Conservation (phyloP, 2,329 filamentous ascomycete species). For the Lomentospora prolificans region DNA sequence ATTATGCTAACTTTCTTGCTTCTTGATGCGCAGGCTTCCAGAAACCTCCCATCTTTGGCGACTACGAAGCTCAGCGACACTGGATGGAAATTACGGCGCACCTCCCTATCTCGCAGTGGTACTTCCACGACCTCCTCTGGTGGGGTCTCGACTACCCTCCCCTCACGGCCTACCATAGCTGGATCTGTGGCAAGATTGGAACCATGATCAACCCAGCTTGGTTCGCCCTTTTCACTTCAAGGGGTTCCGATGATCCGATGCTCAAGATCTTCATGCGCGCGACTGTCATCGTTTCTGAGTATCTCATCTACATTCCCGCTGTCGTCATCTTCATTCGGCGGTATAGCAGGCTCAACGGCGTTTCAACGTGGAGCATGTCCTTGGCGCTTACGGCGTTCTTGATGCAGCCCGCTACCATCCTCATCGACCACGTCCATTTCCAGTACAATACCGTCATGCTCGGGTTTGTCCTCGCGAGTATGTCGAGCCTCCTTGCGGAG, state of each 20-base stretch:
- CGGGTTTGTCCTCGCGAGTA: slow-evolving; percentile 73
- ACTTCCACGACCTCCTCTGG: slow-evolving; percentile 92
- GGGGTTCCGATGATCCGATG: slow-evolving; percentile 65
- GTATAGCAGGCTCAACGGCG: slow-evolving; percentile 64
- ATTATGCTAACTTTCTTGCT: not conserved
- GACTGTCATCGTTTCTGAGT: slow-evolving; percentile 84
- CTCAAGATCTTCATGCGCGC: slow-evolving; percentile 95
- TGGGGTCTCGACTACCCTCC: slow-evolving; percentile 98
- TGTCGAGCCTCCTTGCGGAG: slow-evolving; percentile 81
- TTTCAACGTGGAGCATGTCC: slow-evolving; percentile 72
- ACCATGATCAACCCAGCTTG: slow-evolving; percentile 67
- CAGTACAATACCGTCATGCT: slow-evolving; percentile 99
- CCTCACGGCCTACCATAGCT: slow-evolving; percentile 96
- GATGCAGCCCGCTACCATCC: slow-evolving; percentile 81
- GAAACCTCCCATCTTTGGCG: slow-evolving; percentile 83
- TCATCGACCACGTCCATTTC: slow-evolving; percentile 93
- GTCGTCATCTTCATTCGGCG: slow-evolving; percentile 76
- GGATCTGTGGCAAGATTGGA: slow-evolving; percentile 83
- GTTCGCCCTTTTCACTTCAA: slow-evolving; percentile 79
- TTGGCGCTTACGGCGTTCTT: slow-evolving; percentile 83
- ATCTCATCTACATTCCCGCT: slow-evolving; percentile 79
- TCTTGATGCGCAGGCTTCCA: slow-evolving; percentile 49
- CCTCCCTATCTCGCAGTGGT: slow-evolving; percentile 88
- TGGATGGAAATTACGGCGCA: slow-evolving; percentile 97
- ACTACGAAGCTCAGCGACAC: slow-evolving; percentile 95